A percentile compares a stretch with the other conserved stretches of the same genome.
Evolutionary conservation across 2,329 filamentous ascomycete species (phyloP).

Genomic region (Drechslerella coelobrocha): DNA sequence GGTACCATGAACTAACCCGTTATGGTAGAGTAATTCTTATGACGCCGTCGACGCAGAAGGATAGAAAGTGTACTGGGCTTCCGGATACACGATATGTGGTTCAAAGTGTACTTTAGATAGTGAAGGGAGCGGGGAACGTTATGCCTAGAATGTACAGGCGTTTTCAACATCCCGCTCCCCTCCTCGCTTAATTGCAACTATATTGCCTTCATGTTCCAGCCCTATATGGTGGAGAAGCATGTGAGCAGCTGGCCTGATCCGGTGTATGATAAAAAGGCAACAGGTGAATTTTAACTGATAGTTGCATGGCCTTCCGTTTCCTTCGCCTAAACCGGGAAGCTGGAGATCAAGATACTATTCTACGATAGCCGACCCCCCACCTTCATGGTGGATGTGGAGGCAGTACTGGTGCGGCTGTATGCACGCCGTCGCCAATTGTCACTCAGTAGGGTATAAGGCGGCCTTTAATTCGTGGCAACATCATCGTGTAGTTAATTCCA

Average conservation of each 20-base stretch:
- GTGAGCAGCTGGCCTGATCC: too few species aligned
- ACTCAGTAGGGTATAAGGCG: too few species aligned
- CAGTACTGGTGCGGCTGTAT: neutral
- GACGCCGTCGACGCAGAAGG: slow-evolving; percentile 48
- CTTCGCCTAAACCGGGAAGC: slow-evolving; percentile 2
- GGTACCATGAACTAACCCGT: slow-evolving; percentile 14
- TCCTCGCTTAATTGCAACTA: too few species aligned
- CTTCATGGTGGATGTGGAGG: neutral
- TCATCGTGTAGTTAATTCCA: too few species aligned
- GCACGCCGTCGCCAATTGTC: neutral
- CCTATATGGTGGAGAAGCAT: too few species aligned
- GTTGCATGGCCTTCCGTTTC: too few species aligned
- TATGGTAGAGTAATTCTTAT: slow-evolving; percentile 45
- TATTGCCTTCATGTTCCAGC: too few species aligned
- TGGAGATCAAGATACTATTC: neutral
- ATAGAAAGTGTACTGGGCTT: slow-evolving; percentile 5
- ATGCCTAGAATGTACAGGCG: neutral
- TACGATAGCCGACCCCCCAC: neutral
- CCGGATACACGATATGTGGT: neutral
- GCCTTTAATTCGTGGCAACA: too few species aligned
- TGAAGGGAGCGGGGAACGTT: neutral
- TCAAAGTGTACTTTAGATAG: neutral
- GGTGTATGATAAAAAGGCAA: too few species aligned
- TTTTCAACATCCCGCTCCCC: too few species aligned
- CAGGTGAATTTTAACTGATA: too few species aligned